These are phyloP conservation scores for Fusarium caatingaense DNA, from an alignment of 2,329 filamentous ascomycete genomes.

Conservation along the genomic window DNA sequence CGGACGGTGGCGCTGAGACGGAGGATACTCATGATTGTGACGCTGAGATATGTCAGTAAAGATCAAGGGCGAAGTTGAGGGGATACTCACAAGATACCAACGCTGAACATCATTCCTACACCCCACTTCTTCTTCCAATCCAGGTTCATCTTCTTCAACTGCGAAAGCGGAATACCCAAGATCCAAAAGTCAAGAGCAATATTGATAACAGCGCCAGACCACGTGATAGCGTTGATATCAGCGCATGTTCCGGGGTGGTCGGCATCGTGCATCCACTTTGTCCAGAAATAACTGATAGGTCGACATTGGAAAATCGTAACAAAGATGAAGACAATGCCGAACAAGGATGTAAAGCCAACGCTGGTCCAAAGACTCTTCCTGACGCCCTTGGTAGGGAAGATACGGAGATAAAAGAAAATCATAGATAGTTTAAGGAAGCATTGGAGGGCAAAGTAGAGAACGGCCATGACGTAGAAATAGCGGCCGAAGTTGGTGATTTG, in stretches of 20 bases:
- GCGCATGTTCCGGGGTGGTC: conserved; percentile 60
- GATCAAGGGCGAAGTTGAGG: fast-evolving
- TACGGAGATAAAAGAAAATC: conserved; percentile 65
- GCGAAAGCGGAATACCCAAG: conserved; percentile 61
- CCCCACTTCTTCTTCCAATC: conserved; percentile 61
- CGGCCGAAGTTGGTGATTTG: conserved; percentile 57
- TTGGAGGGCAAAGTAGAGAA: conserved; percentile 60
- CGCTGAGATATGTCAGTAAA: conserved; percentile 37
- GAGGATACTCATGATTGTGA: conserved; percentile 54
- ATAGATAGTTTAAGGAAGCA: conserved; percentile 63
- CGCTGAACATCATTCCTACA: conserved; percentile 62
- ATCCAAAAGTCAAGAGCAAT: conserved; percentile 65
- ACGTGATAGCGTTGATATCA: conserved; percentile 61
- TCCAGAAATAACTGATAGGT: conserved; percentile 65
- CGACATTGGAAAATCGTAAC: conserved; percentile 62
- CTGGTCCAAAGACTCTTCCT: conserved; percentile 57
- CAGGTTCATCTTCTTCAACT: conserved; percentile 56
- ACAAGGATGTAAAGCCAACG: conserved; percentile 53
- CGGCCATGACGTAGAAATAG: conserved; percentile 57
- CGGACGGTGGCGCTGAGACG: conserved; percentile 51
- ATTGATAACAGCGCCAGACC: conserved; percentile 64
- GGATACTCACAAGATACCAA: conserved; percentile 58
- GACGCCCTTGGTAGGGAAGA: conserved; percentile 59
- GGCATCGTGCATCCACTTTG: conserved; percentile 58
- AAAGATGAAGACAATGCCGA: conserved; percentile 57